phyloP scores from a whole-genome alignment of 2,329 filamentous ascomycete genomes.

The Grosmannia clavigera region DNA sequence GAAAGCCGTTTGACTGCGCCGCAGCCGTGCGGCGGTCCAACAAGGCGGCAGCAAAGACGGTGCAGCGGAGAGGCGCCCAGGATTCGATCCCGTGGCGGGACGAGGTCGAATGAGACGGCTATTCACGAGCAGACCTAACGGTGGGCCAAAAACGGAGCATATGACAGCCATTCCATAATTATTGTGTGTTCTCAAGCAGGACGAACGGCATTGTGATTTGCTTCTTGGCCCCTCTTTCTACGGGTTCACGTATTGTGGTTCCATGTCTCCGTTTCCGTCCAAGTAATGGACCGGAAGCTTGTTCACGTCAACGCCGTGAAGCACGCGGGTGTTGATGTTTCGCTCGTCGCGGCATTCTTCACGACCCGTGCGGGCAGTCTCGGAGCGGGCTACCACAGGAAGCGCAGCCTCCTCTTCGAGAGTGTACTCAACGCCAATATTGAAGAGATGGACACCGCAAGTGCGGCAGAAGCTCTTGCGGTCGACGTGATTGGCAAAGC shows the following conservation, averaged over 20 bases:
- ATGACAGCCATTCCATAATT: no score
- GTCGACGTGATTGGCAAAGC: conserved; percentile 20
- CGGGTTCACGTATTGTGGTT: conserved; percentile 28
- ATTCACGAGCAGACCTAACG: neutral
- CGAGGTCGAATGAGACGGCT: conserved; percentile 19
- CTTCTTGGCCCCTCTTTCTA: conserved; percentile 11
- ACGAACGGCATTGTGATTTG: no score
- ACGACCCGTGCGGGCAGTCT: conserved; percentile 6
- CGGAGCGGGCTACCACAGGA: conserved; percentile 14
- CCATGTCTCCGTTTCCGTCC: conserved; percentile 18
- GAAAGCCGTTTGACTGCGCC: conserved; percentile 36
- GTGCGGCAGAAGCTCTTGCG: conserved; percentile 35
- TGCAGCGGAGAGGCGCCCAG: conserved; percentile 53
- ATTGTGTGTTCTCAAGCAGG: no score
- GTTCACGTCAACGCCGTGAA: conserved; percentile 23
- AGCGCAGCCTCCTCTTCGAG: conserved; percentile 25
- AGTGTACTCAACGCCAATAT: conserved; percentile 17
- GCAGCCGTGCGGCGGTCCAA: conserved; percentile 49
- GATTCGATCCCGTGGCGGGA: conserved; percentile 54
- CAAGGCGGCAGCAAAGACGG: conserved; percentile 50
- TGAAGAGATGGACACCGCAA: conserved; percentile 33
- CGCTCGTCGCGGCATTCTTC: conserved; percentile 8
- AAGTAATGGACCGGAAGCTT: conserved; percentile 11
- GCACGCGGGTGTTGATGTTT: conserved; percentile 26
- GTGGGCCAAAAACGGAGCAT: neutral